phyloP scores from a whole-genome alignment of 2,329 filamentous ascomycete genomes.

The Fusarium redolens region DNA sequence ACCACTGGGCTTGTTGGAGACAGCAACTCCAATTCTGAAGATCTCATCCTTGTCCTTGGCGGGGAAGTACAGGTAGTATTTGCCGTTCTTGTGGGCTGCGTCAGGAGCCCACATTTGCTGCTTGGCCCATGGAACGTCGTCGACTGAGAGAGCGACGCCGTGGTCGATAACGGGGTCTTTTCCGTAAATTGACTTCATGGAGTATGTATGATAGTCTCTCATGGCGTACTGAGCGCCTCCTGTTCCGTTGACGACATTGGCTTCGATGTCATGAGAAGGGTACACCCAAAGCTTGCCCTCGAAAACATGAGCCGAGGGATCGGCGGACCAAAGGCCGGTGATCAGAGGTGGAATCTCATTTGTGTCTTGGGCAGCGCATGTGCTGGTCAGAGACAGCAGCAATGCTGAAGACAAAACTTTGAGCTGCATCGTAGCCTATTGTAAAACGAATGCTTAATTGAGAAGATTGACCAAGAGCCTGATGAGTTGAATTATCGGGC shows the following conservation, averaged over 20 bases:
- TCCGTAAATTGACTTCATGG: slow-evolving; percentile 18
- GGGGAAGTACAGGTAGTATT: slow-evolving; percentile 29
- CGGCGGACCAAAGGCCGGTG: slow-evolving; percentile 15
- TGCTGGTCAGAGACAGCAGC: background rate
- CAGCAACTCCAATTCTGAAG: slow-evolving; percentile 23
- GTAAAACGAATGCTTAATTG: background rate
- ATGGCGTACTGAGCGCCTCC: slow-evolving; percentile 12
- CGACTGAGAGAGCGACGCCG: slow-evolving; percentile 3
- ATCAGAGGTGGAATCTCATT: background rate
- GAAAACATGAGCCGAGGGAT: slow-evolving; percentile 24
- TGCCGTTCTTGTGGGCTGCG: slow-evolving; percentile 19
- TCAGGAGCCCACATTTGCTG: slow-evolving; percentile 24
- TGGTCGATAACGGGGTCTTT: background rate
- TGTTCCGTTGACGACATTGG: background rate
- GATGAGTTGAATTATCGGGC: background rate
- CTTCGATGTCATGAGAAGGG: slow-evolving; percentile 16
- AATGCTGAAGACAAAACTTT: background rate
- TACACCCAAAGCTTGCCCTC: slow-evolving; percentile 8
- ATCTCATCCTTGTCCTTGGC: slow-evolving; percentile 21
- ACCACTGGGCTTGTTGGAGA: slow-evolving; percentile 2
- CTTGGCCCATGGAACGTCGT: slow-evolving; percentile 12
- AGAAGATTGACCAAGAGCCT: background rate
- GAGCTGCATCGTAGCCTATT: background rate
- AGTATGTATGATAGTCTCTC: slow-evolving; percentile 20
- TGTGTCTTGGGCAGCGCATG: background rate